Evolutionary conservation across 1,284 basidiomycete genomes (phyloP).

Genomic region (Spongispora temasekensis): DNA sequence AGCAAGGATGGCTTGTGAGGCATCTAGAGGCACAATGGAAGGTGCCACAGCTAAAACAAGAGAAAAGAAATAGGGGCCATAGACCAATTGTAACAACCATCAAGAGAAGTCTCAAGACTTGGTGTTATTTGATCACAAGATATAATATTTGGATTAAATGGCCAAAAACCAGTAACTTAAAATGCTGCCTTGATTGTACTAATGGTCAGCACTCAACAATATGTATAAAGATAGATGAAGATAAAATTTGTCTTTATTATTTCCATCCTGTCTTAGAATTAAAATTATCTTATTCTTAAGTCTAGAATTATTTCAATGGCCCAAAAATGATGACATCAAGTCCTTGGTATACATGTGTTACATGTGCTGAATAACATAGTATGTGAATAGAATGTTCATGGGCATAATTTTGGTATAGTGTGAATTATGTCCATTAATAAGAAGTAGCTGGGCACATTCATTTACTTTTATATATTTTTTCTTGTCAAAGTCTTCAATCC

Average conservation of each 20-base stretch:
- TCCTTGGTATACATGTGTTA: no score
- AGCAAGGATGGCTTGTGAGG: no score
- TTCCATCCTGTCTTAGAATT: neutral
- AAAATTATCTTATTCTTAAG: neutral
- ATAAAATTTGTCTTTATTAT: neutral
- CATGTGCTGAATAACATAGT: no score
- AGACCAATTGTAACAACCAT: no score
- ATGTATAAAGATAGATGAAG: neutral
- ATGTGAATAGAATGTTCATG: neutral
- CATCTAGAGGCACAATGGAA: no score
- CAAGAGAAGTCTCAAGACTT: neutral
- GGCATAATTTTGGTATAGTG: neutral
- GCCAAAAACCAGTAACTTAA: neutral
- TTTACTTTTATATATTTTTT: neutral
- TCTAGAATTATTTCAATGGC: no score
- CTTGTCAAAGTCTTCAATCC: no score
- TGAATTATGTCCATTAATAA: conserved; percentile 1
- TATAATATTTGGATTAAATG: neutral
- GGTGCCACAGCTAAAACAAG: no score
- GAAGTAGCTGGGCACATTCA: neutral
- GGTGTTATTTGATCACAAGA: neutral
- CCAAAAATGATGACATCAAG: no score
- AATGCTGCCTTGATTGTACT: neutral
- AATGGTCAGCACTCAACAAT: neutral
- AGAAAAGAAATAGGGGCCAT: no score